These are phyloP conservation scores for Tillandsia fasciculata DNA, from an alignment of 176 grass and related monocot genomes.

Conservation along the genomic window DNA sequence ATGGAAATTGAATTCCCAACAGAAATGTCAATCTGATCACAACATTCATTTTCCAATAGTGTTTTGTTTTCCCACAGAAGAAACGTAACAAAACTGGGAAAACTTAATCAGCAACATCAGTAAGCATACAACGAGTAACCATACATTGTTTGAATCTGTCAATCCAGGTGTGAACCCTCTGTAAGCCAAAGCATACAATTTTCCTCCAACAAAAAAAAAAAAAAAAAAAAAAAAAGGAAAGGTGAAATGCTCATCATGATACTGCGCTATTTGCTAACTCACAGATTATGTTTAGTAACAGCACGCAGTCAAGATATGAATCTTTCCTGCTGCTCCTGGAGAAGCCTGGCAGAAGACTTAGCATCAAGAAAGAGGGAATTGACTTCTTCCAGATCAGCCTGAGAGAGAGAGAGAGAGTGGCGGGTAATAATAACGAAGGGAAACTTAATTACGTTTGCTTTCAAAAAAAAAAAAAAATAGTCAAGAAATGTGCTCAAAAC, in stretches of 20 bases:
- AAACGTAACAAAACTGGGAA: no score
- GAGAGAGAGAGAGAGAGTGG: background rate
- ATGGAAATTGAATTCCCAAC: no score
- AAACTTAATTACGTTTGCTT: background rate
- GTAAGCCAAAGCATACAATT: no score
- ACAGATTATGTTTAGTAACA: background rate
- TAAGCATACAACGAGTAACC: no score
- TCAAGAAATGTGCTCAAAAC: background rate
- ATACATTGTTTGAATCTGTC: no score
- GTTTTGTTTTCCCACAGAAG: no score
- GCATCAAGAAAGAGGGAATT: constrained; percentile 57
- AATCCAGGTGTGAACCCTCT: no score
- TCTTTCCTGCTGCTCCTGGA: constrained; percentile 90
- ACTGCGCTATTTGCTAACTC: no score
- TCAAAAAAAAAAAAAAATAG: background rate
- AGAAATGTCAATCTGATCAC: no score
- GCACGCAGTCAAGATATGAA: constrained; percentile 41
- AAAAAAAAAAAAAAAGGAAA: background rate
- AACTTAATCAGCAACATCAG: no score
- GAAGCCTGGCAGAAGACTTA: constrained; percentile 71
- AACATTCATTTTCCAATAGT: no score
- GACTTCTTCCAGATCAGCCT: constrained; percentile 85
- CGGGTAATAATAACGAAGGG: background rate
- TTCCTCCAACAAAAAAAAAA: no score
- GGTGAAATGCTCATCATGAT: background rate